Evolutionary conservation across 345 rosid species (phyloP).

Genomic region (Salix purpurea): DNA sequence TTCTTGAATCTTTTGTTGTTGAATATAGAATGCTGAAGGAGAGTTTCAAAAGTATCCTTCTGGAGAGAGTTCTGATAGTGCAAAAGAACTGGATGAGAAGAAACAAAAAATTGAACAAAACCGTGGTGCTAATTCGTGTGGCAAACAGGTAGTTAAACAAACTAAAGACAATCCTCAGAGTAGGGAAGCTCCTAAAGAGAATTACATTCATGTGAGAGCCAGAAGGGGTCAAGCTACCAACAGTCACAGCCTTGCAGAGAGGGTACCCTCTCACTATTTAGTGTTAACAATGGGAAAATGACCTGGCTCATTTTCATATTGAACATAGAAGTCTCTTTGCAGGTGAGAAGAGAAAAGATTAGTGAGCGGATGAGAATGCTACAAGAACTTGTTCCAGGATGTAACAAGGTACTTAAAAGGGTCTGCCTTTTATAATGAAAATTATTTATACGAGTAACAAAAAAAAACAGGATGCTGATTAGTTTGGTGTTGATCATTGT

Average conservation of each 20-base stretch:
- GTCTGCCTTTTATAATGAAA: neutral
- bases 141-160: conserved; percentile 47
- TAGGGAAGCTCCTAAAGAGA: conserved; percentile 66
- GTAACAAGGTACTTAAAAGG: conserved; percentile 64
- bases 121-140: conserved; percentile 36
- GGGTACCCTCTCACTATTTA: neutral
- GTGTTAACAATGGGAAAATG: neutral
- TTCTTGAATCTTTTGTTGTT: conserved; percentile 10
- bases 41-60: conserved; percentile 47
- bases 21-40: conserved; percentile 47
- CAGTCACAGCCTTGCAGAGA: conserved; percentile 53
- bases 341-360: conserved; percentile 97
- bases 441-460: neutral
- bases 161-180: conserved; percentile 56
- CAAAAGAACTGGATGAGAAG: conserved; percentile 55
- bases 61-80: conserved; percentile 35
- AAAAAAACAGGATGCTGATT: conserved; percentile 2
- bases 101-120: conserved; percentile 51
- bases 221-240: conserved; percentile 96
- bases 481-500: conserved; percentile 15
- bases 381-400: conserved; percentile 97
- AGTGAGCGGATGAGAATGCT: conserved; percentile 95
- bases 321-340: conserved; percentile 18
- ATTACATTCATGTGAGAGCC: conserved; percentile 90
- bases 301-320: conserved; percentile 5